Base-by-base conservation (phyloP, 1,284 basidiomycete species). In the Tilletiopsis washingtonensis region DNA sequence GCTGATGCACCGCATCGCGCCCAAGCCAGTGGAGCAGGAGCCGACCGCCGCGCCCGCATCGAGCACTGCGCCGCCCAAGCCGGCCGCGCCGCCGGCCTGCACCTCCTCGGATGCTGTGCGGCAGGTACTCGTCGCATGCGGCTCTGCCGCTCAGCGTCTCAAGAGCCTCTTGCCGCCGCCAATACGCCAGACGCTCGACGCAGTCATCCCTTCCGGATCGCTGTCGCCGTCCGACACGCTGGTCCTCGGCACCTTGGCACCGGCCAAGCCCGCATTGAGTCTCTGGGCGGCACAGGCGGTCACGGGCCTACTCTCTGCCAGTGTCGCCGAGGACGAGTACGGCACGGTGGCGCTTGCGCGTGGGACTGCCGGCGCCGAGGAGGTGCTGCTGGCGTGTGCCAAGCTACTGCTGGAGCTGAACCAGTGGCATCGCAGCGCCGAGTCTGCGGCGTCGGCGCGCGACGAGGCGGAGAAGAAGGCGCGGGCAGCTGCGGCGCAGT, bases 311-410 rank as follows among this genome's bases (percentile, higher is more conserved):
- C 34, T 47, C 6, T n/a, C 46, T 5, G 37, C 40, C 2, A 47
- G 46, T 29, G 34, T 47, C 9, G 27, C 39, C 15, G 38, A 47
- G 25, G 46, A 47, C 34, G 46, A 41, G 11, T 47, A 47, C n/a
- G 46, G 46, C 2, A 47, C 21, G 4, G 46, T 47, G 17, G 40
- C 38, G 9, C 41, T 47, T 17, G 36, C 29, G 5, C 14, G 19
- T 15, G 21, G n/a, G 21, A 5, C 17, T 15, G 21, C 26, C 19
- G 46, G 46, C 14, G 23, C 39, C 14, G 37, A 47, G 27, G 32
- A 47, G 20, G 36, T 47, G 15, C 15, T 47, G 19, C 20, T 23
- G 20, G 46, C 39, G 39, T 39, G 15, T 12, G 36, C 46, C 12
- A 29, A 24, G 14, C 34, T 47, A 4, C 29, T 47, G 12, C 14